These are phyloP conservation scores for Aurinia saxatilis DNA, from an alignment of 345 rosid species.

Conservation along the genomic window DNA sequence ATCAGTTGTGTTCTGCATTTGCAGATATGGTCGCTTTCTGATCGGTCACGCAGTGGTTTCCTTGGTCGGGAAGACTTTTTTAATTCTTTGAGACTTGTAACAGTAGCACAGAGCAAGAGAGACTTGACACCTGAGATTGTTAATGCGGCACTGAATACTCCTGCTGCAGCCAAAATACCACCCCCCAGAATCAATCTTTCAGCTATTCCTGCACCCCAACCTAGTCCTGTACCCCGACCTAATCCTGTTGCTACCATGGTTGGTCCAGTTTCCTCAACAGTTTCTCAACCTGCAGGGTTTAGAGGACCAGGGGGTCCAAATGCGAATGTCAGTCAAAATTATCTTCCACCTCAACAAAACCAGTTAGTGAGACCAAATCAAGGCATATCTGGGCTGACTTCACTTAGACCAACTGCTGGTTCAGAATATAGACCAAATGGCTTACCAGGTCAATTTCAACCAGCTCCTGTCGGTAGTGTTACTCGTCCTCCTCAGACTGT, in stretches of 20 bases:
- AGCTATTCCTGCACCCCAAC: slow-evolving; percentile 42
- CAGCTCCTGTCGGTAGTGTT: slow-evolving; percentile 31
- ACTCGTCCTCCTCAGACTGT: slow-evolving; percentile 39
- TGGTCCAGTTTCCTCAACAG: slow-evolving; percentile 30
- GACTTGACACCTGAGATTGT: slow-evolving; percentile 90
- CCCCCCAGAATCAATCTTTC: slow-evolving; percentile 80
- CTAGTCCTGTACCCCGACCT: slow-evolving; percentile 23
- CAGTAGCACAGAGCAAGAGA: slow-evolving; percentile 95
- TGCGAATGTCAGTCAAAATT: slow-evolving; percentile 37
- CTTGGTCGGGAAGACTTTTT: slow-evolving; percentile 81
- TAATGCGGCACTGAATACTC: slow-evolving; percentile 87
- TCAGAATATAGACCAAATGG: slow-evolving; percentile 47
- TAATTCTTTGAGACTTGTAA: slow-evolving; percentile 89
- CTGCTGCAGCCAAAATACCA: slow-evolving; percentile 96
- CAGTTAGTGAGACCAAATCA: slow-evolving; percentile 42
- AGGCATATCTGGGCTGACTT: slow-evolving; percentile 41
- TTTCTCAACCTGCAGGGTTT: slow-evolving; percentile 44
- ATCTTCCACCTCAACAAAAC: slow-evolving; percentile 50
- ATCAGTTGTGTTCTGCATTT: slow-evolving; percentile 20
- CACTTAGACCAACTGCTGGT: slow-evolving; percentile 39
- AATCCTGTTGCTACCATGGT: slow-evolving; percentile 38
- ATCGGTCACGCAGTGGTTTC: slow-evolving; percentile 64
- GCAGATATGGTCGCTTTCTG: slow-evolving; percentile 88
- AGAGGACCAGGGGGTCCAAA: slow-evolving; percentile 60
- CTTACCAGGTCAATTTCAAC: slow-evolving; percentile 39